Conservation (phyloP, 305 asterid species). For the Ilex paraguariensis region DNA sequence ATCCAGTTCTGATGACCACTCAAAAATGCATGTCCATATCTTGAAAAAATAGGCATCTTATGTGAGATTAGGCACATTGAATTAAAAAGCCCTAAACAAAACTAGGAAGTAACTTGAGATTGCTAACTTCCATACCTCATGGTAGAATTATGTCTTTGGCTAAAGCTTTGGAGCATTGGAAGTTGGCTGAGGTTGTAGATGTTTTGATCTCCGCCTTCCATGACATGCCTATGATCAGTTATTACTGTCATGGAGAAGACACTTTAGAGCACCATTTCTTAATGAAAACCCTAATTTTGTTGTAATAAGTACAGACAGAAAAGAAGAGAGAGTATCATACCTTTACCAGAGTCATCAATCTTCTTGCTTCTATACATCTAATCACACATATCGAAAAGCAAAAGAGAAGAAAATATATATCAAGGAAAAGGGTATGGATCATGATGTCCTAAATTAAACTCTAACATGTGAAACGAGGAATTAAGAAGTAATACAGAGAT, state of each 20-base stretch:
- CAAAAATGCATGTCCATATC: slow-evolving; percentile 52
- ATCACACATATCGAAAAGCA: not conserved
- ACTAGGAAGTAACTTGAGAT: too few relatives aligned
- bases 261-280: too few relatives aligned
- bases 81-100: too few relatives aligned
- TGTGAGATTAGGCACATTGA: too few relatives aligned
- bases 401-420: not conserved
- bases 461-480: too few relatives aligned
- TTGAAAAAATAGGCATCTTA: slow-evolving; percentile 14
- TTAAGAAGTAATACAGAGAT: too few relatives aligned
- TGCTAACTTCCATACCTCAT: slow-evolving; percentile 31
- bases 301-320: not conserved
- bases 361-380: slow-evolving; percentile 31
- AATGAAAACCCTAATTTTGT: too few relatives aligned
- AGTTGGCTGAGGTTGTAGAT: slow-evolving; percentile 59
- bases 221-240: slow-evolving; percentile 33
- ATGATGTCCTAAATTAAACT: too few relatives aligned
- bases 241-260: not conserved
- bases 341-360: slow-evolving; percentile 14
- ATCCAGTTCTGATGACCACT: slow-evolving; percentile 41
- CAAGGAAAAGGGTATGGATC: too few relatives aligned
- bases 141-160: slow-evolving; percentile 23
- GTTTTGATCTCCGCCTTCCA: slow-evolving; percentile 59
- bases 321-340: not conserved
- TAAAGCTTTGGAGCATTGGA: slow-evolving; percentile 30